Percentiles rank a stretch among this genome's conserved stretches.
Conservation (phyloP, 495 filamentous ascomycete genomes). For the Halenospora varia region DNA sequence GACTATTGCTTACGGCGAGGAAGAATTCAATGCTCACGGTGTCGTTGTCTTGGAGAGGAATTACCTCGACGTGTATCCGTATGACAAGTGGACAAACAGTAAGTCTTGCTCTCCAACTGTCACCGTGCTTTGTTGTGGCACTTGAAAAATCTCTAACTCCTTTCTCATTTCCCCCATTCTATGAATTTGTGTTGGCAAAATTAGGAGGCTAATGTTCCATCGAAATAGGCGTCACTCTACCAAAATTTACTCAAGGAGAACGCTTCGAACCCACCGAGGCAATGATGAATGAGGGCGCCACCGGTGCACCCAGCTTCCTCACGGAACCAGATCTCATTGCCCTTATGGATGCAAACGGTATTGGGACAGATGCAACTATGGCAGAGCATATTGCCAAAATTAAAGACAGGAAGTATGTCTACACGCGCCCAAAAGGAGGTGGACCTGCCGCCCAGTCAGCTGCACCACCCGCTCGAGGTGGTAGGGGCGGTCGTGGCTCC, state of each 20-base stretch:
- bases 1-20: constrained; percentile 80
- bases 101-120: too few species aligned
- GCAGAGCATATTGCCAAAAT: constrained; percentile 97
- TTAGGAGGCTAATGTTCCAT: too few species aligned
- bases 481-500: constrained; percentile 32
- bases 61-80: constrained; percentile 92
- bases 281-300: constrained; percentile 83
- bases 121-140: too few species aligned
- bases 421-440: constrained; percentile 50
- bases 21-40: constrained; percentile 74
- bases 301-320: constrained; percentile 74
- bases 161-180: too few species aligned
- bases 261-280: constrained; percentile 86
- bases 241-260: constrained; percentile 72
- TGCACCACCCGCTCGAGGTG: constrained; percentile 27
- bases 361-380: constrained; percentile 98
- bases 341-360: constrained; percentile 97
- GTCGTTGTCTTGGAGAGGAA: constrained; percentile 85
- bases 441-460: constrained; percentile 27
- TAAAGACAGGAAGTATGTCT: constrained; percentile 81
- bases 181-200: too few species aligned
- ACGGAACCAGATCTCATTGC: constrained; percentile 97
- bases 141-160: too few species aligned
- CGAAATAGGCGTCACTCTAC: too few species aligned
- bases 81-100: constrained; percentile 92